phyloP scores from a whole-genome alignment of 2,329 filamentous ascomycete genomes.

The Fusarium clavum region DNA sequence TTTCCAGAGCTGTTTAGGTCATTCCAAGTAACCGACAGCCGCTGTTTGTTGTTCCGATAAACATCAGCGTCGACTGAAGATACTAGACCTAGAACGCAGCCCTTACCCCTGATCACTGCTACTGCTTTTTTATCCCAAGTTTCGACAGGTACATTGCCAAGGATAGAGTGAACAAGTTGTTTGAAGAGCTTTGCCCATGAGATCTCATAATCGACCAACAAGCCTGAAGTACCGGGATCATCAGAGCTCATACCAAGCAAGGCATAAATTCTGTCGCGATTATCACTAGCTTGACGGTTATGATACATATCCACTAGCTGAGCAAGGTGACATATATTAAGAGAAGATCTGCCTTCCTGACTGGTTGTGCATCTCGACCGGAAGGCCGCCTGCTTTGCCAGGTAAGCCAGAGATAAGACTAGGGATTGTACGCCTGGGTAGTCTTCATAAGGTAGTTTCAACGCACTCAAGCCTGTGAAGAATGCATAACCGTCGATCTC shows the following conservation, averaged over 20 bases:
- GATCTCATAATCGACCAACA: neutral
- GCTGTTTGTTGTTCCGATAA: neutral
- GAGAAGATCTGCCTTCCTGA: neutral
- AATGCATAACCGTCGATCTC: neutral
- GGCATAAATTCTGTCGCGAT: neutral
- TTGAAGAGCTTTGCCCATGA: neutral
- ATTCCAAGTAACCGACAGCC: neutral
- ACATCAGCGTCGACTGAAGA: neutral
- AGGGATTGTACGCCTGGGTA: neutral
- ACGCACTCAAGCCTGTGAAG: neutral
- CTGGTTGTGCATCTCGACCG: neutral
- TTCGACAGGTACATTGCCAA: accelerated
- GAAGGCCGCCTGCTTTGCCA: neutral
- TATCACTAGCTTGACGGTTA: neutral
- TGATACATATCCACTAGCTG: neutral
- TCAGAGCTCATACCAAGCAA: neutral
- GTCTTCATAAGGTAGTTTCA: accelerated
- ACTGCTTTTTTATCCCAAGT: neutral
- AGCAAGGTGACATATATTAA: neutral
- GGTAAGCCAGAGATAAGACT: neutral
- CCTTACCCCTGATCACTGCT: neutral
- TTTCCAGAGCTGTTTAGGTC: no score
- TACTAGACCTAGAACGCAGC: neutral
- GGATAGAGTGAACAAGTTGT: neutral
- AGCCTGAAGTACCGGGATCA: neutral